These are phyloP conservation scores for Ganoderma leucocontextum DNA, from an alignment of 1,284 basidiomycete species.

Conservation along the genomic window DNA sequence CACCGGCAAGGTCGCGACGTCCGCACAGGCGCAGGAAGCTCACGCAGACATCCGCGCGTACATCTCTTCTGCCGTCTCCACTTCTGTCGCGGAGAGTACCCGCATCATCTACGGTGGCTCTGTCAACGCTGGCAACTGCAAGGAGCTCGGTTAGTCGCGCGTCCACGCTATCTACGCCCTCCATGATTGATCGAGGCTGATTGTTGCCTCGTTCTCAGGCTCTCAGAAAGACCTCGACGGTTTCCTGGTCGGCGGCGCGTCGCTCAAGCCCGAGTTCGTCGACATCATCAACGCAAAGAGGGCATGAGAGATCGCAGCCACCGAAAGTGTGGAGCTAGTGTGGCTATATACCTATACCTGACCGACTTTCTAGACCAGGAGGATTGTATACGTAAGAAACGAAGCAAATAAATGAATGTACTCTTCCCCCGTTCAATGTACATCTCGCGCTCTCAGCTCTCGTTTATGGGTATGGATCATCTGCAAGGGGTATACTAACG, in stretches of 20 bases:
- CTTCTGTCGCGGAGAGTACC: constrained; percentile 76
- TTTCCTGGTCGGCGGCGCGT: constrained; percentile 99
- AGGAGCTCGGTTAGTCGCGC: constrained; percentile 85
- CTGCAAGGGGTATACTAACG: not conserved
- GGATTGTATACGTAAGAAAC: constrained; percentile 4
- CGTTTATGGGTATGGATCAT: not conserved
- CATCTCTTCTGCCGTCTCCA: constrained; percentile 73
- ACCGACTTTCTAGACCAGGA: not conserved
- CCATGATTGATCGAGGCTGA: constrained; percentile 5
- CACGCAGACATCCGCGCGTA: constrained; percentile 88
- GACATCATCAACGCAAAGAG: constrained; percentile 86
- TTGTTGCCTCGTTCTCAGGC: constrained; percentile 51
- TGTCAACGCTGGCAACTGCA: constrained; percentile 89
- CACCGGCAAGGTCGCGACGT: constrained; percentile 94
- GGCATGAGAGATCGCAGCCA: constrained; percentile 32
- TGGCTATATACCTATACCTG: not conserved
- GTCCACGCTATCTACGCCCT: not conserved
- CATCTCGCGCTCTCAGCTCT: not conserved
- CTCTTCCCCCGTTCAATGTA: not conserved
- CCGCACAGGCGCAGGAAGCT: constrained; percentile 92
- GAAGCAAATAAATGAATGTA: constrained; percentile 9
- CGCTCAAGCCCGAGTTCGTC: constrained; percentile 96
- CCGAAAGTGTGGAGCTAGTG: not conserved
- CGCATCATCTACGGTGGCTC: constrained; percentile 97
- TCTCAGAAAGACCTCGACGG: constrained; percentile 90